Evolutionary conservation across 2,329 filamentous ascomycete genomes (phyloP).

Genomic region (Pseudogymnoascus sp.): DNA sequence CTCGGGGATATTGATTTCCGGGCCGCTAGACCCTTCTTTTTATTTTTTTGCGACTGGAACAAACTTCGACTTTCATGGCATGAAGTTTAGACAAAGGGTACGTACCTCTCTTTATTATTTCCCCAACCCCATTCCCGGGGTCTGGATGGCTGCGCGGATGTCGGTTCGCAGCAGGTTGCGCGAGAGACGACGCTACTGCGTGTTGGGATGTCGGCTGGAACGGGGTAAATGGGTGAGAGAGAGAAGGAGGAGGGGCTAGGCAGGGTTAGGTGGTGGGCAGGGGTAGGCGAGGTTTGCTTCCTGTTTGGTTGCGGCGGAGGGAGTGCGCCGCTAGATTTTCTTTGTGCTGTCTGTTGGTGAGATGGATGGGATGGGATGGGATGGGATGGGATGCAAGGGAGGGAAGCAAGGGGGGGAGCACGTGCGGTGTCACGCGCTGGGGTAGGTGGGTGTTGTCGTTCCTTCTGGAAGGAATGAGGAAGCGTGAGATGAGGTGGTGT

Average conservation of each 20-base stretch:
- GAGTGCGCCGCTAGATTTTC: too few species aligned
- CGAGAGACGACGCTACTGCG: not conserved
- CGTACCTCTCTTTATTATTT: not conserved
- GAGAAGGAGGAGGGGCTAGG: not conserved
- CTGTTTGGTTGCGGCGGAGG: too few species aligned
- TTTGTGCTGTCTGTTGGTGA: not conserved
- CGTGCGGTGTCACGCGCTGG: not conserved
- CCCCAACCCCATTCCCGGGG: not conserved
- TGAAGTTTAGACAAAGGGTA: not conserved
- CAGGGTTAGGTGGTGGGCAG: not conserved
- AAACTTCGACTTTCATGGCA: not conserved
- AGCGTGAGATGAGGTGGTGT: not conserved
- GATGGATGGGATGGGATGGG: not conserved
- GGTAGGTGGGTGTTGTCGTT: not conserved
- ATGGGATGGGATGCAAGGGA: not conserved
- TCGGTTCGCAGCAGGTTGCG: not conserved
- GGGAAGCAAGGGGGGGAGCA: not conserved
- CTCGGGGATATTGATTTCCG: not conserved
- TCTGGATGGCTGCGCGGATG: not conserved
- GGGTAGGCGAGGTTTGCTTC: not conserved
- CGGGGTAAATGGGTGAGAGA: not conserved
- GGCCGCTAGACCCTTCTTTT: not conserved
- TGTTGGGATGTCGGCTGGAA: not conserved
- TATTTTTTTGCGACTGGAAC: not conserved
- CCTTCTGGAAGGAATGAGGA: not conserved